phyloP scores from a whole-genome alignment of 2,329 filamentous ascomycete genomes.

The Hymenoscyphus albidus region DNA sequence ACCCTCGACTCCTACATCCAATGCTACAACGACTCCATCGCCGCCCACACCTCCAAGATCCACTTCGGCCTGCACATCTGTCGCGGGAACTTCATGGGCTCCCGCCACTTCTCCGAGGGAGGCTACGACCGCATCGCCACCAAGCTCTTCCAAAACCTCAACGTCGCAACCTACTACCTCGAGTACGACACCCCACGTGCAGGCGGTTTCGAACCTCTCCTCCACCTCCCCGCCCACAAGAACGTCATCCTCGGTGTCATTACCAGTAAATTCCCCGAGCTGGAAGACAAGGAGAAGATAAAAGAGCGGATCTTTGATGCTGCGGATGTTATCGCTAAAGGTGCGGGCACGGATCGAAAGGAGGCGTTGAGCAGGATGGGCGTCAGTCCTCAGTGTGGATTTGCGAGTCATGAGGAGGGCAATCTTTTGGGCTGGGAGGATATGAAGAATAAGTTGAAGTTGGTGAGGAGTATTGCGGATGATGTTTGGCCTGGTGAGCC shows the following conservation, averaged over 20 bases:
- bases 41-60: constrained; percentile 62
- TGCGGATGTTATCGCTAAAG: constrained; percentile 67
- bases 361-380: constrained; percentile 66
- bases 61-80: constrained; percentile 77
- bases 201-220: constrained; percentile 63
- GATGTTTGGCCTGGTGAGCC: constrained; percentile 56
- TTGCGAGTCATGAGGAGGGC: constrained; percentile 63
- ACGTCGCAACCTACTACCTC: constrained; percentile 65
- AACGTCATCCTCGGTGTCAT: constrained; percentile 64
- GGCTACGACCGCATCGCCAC: constrained; percentile 65
- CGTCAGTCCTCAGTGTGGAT: constrained; percentile 70
- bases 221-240: constrained; percentile 57
- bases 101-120: constrained; percentile 63
- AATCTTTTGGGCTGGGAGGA: constrained; percentile 68
- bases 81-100: constrained; percentile 62
- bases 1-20: constrained; percentile 72
- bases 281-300: constrained; percentile 63
- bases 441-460: constrained; percentile 68
- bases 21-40: constrained; percentile 71
- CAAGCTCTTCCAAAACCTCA: constrained; percentile 61
- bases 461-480: constrained; percentile 69
- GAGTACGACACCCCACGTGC: constrained; percentile 65
- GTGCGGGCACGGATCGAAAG: constrained; percentile 59
- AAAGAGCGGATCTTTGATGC: constrained; percentile 57
- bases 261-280: constrained; percentile 58